A percentile compares a stretch with the other conserved stretches of the same genome.
phyloP scores from a whole-genome alignment of 495 filamentous ascomycete genomes.

The Aspergillus nanangensis region DNA sequence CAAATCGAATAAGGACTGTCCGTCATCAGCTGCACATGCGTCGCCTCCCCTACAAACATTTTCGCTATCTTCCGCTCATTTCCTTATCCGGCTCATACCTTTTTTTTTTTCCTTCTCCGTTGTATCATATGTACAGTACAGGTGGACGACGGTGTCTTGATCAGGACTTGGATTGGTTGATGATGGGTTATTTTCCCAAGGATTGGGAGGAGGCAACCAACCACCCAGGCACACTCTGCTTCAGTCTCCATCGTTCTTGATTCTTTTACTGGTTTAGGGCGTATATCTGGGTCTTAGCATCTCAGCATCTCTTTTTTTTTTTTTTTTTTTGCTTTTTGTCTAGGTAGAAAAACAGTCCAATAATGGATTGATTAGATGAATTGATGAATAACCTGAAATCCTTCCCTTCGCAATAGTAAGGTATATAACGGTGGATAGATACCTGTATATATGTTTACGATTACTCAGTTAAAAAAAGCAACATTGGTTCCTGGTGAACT shows the following conservation, averaged over 20 bases:
- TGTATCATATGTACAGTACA: conserved; percentile 20
- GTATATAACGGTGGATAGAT: not conserved
- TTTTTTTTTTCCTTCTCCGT: not conserved
- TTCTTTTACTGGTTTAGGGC: conserved; percentile 9
- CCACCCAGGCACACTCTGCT: no score
- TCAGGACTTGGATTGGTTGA: no score
- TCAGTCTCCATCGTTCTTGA: not conserved
- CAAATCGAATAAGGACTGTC: no score
- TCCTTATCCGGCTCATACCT: not conserved
- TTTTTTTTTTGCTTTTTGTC: conserved; percentile 2
- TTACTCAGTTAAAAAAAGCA: no score
- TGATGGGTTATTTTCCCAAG: no score
- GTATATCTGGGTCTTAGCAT: conserved; percentile 10
- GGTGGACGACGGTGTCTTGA: not conserved
- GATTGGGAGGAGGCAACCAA: no score
- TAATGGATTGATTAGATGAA: conserved; percentile 1
- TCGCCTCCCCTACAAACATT: not conserved
- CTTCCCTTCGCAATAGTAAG: no score
- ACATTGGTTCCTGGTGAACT: no score
- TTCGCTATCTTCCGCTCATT: not conserved
- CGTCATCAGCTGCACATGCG: no score
- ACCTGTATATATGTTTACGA: no score
- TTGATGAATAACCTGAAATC: not conserved
- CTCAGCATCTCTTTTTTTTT: conserved; percentile 6
- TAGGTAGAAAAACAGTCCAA: not conserved